Evolutionary conservation across 176 grass and related monocot species (phyloP), one percentile per base, ranked within the genome.

Genomic region (Eremochloa ophiuroides): DNA sequence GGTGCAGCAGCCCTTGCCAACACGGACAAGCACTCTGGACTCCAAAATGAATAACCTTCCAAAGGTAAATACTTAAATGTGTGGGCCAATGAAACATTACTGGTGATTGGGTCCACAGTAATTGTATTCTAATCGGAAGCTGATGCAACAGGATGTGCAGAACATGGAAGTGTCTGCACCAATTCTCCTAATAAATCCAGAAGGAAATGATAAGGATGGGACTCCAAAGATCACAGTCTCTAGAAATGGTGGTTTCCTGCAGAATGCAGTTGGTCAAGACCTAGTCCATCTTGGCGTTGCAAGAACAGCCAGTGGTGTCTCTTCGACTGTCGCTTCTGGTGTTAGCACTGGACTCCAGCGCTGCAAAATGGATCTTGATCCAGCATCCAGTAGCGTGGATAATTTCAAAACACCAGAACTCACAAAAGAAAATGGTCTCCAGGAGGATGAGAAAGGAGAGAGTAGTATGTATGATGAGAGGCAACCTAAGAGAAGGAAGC

Each of bases 401-500:
- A 77, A 86, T 83, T 78, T 69, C 51, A 88, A 81, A 65, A 78
- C 76, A 63, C 74, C 83, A 53, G 86, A 94, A 69, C 56, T 75
- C 74, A 38, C 74, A 59, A 92, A 94, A 83, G 92, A 94, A 87
- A 82, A 40, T 84, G 67, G 70, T 82, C 74, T 88, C 42, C 77
- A 77, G 42, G 92, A 94, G 41, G 92, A 98, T 15, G 93, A 93
- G 66, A 92, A 88, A 88, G 81, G 75, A 55, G 93, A 96, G 23
- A 77, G 62, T 71, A 78, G 53, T 51, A 76, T 83, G 31, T 84
- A 89, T 55, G 87, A 94, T 64, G 90, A 95, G 71, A 85, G 91
- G 70, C 92, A 91, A 83, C 93, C 85, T 67, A 93, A 89, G 71
- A 98, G 89, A 84, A 91, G 93, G 85, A 98, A 98, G 84, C 85